A percentile compares a stretch with the other conserved stretches of the same genome.
These are phyloP conservation scores for Wickerhamomyces sp. DNA, from an alignment of 1,139 yeast species.

Conservation along the genomic window DNA sequence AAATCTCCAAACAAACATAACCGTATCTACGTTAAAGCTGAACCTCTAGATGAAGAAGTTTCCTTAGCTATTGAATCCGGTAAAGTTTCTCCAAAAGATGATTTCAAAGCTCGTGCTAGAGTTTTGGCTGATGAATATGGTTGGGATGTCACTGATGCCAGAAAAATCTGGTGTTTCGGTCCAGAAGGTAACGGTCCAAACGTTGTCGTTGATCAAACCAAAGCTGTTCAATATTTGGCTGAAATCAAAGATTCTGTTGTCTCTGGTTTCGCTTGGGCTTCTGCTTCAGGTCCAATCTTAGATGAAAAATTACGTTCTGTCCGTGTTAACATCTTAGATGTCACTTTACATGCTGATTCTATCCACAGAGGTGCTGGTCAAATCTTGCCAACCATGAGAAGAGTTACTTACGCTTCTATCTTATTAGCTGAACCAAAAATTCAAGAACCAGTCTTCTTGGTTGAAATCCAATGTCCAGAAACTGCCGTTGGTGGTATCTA, in stretches of 20 bases:
- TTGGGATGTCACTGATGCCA: slow-evolving; percentile 99
- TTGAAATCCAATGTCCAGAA: slow-evolving; percentile 99
- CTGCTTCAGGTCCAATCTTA: slow-evolving; percentile 98
- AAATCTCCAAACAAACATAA: slow-evolving; percentile 99
- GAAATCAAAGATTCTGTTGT: slow-evolving; percentile 99
- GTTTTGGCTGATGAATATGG: slow-evolving; percentile 97
- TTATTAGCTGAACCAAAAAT: slow-evolving; percentile 98
- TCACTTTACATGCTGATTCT: slow-evolving; percentile 99
- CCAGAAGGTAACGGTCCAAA: slow-evolving; percentile 99
- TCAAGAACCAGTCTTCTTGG: slow-evolving; percentile 99
- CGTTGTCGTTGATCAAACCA: slow-evolving; percentile 98
- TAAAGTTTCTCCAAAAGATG: slow-evolving; percentile 92
- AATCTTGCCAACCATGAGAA: slow-evolving; percentile 99
- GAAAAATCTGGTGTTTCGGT: slow-evolving; percentile 99
- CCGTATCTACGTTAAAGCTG: slow-evolving; percentile 98
- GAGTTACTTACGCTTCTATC: slow-evolving; percentile 98
- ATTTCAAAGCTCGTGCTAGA: slow-evolving; percentile 99
- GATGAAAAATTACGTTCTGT: slow-evolving; percentile 96
- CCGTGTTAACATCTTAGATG: slow-evolving; percentile 98
- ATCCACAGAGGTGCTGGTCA: slow-evolving; percentile 99
- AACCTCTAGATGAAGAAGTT: slow-evolving; percentile 93
- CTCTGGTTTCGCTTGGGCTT: slow-evolving; percentile 99
- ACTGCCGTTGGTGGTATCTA: slow-evolving; percentile 99
- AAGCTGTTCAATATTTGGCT: slow-evolving; percentile 98
- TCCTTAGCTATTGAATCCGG: slow-evolving; percentile 90